phyloP scores from a whole-genome alignment of 192 early-diverging fungal genomes.

The Backusella mclennaniae region DNA sequence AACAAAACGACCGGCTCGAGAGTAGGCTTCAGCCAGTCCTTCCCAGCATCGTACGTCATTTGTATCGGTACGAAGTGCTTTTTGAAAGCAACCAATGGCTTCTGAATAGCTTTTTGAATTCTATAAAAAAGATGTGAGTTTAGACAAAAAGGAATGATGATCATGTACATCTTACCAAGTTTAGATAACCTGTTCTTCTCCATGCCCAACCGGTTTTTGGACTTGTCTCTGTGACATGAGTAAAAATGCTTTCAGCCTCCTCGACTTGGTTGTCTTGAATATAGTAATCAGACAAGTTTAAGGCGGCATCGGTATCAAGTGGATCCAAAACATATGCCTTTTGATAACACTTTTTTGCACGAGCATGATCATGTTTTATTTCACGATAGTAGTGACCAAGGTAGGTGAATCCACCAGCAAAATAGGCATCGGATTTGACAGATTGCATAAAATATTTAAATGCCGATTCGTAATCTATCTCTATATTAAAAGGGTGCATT shows the following conservation, averaged over 20 bases:
- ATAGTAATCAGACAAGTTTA: slow-evolving; percentile 63
- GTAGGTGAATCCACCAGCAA: slow-evolving; percentile 66
- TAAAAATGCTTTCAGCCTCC: slow-evolving; percentile 52
- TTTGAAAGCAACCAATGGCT: slow-evolving; percentile 76
- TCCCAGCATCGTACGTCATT: slow-evolving; percentile 70
- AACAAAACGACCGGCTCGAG: slow-evolving; percentile 65
- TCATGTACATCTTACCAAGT: slow-evolving; percentile 39
- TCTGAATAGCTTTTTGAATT: slow-evolving; percentile 41
- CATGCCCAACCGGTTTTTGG: slow-evolving; percentile 73
- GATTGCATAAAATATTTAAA: slow-evolving; percentile 69
- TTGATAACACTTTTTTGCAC: slow-evolving; percentile 81
- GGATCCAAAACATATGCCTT: slow-evolving; percentile 75
- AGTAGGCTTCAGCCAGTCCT: slow-evolving; percentile 75
- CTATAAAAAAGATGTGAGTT: slow-evolving; percentile 7
- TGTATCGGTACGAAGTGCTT: slow-evolving; percentile 70
- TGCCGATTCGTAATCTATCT: slow-evolving; percentile 57
- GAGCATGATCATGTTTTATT: slow-evolving; percentile 59
- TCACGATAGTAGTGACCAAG: slow-evolving; percentile 81
- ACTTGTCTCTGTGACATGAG: slow-evolving; percentile 34
- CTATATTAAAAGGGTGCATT: slow-evolving; percentile 44
- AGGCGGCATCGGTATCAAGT: slow-evolving; percentile 64
- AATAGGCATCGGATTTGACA: slow-evolving; percentile 64
- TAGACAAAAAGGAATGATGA: not conserved
- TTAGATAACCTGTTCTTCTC: slow-evolving; percentile 72
- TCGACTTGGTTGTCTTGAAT: slow-evolving; percentile 42